These are phyloP conservation scores for Dalbergia cultrata DNA, from an alignment of 306 rosid species.

Conservation along the genomic window DNA sequence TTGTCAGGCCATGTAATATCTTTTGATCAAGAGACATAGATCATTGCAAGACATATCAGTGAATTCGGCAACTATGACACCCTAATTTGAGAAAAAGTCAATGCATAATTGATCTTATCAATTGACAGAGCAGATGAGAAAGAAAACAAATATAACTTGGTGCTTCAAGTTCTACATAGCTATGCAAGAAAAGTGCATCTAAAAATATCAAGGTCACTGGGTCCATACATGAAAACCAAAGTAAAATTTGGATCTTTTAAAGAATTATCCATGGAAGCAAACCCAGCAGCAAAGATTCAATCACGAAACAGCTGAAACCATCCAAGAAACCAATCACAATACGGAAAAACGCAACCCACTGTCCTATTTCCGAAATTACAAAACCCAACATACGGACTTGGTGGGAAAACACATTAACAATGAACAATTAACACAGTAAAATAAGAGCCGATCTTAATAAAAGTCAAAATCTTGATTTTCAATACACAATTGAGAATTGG, in stretches of 20 bases:
- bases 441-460: too few relatives aligned
- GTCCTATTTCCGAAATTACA: not conserved
- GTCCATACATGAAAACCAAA: not conserved
- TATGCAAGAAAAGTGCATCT: not conserved
- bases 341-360: not conserved
- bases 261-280: not conserved
- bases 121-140: not conserved
- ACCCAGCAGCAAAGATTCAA: not conserved
- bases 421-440: not conserved
- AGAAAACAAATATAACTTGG: not conserved
- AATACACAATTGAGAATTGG: too few relatives aligned
- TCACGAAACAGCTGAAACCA: not conserved
- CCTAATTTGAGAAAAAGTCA: conserved; percentile 26
- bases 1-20: not conserved
- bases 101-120: conserved; percentile 15
- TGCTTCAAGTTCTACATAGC: not conserved
- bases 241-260: not conserved
- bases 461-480: not conserved
- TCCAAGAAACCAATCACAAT: not conserved
- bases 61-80: not conserved
- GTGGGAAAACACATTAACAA: too few relatives aligned
- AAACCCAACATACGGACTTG: conserved; percentile 2
- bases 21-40: conserved; percentile 13
- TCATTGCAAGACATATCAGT: not conserved
- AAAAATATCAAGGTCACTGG: not conserved